Percentiles rank a stretch among this genome's conserved stretches.
phyloP scores from a whole-genome alignment of 2,329 filamentous ascomycete genomes.

The Cordyceps cateniannulata region DNA sequence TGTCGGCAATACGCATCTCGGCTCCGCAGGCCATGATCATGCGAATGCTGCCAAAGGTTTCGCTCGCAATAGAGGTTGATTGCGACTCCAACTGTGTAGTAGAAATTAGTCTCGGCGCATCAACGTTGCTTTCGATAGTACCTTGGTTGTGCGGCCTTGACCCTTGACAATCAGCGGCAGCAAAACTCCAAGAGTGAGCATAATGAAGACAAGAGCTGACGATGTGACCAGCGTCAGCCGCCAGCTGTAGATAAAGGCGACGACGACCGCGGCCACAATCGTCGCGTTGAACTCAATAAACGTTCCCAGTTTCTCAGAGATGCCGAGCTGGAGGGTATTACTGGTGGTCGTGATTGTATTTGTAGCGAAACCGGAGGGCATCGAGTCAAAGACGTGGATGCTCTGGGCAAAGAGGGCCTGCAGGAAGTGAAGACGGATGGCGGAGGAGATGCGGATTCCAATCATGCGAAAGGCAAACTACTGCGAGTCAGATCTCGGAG shows the following conservation, averaged over 20 bases:
- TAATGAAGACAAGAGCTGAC: conserved; percentile 50
- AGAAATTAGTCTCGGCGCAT: conserved; percentile 8
- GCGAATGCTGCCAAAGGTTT: conserved; percentile 52
- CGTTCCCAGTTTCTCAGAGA: conserved; percentile 55
- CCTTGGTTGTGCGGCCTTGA: conserved; percentile 37
- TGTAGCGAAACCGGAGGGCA: conserved; percentile 55
- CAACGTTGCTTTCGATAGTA: conserved; percentile 12
- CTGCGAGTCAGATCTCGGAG: conserved; percentile 15
- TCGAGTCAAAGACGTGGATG: conserved; percentile 61
- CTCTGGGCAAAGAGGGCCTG: conserved; percentile 57
- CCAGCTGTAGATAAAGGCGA: conserved; percentile 54
- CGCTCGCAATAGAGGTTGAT: conserved; percentile 53
- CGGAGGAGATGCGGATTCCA: conserved; percentile 54
- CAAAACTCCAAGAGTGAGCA: conserved; percentile 39
- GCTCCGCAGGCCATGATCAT: conserved; percentile 60
- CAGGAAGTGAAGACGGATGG: conserved; percentile 58
- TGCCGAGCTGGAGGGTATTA: conserved; percentile 58
- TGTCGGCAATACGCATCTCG: conserved; percentile 44
- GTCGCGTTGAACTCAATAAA: conserved; percentile 50
- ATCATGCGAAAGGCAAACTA: conserved; percentile 56
- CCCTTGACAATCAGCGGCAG: conserved; percentile 52
- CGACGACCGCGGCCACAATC: conserved; percentile 45
- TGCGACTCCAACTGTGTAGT: conserved; percentile 42
- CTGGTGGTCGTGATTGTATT: conserved; percentile 58
- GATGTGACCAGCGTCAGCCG: conserved; percentile 52